phyloP scores from a whole-genome alignment of 2,329 filamentous ascomycete species.

The Trichoderma sp. region DNA sequence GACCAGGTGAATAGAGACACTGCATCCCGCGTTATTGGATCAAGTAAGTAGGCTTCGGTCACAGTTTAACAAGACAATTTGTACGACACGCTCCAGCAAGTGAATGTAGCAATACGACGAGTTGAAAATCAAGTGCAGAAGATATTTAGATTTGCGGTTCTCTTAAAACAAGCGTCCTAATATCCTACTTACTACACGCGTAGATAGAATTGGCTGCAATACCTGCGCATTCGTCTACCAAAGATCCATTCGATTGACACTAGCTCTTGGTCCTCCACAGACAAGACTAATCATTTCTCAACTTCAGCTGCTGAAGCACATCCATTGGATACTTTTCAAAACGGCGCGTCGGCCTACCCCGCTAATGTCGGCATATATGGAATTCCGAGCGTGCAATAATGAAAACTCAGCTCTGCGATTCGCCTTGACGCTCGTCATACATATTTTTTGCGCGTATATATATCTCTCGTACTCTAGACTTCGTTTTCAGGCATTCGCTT shows the following conservation, averaged over 20 bases:
- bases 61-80: not conserved
- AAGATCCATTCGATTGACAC: too few species aligned
- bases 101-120: too few species aligned
- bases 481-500: not conserved
- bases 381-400: not conserved
- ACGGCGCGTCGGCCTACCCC: not conserved
- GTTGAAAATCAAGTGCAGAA: too few species aligned
- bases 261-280: not conserved
- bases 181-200: not conserved
- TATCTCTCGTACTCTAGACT: not conserved
- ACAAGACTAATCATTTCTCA: too few species aligned
- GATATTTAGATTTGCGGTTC: too few species aligned
- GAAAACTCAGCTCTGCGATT: not conserved
- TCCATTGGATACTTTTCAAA: not conserved
- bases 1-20: not conserved
- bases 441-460: not conserved
- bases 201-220: not conserved
- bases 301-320: not conserved
- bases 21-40: not conserved
- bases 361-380: not conserved
- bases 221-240: not conserved
- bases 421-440: not conserved
- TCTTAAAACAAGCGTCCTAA: too few species aligned
- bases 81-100: too few species aligned
- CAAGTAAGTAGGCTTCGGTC: too few species aligned